phyloP scores from a whole-genome alignment of 306 rosid species.

The Vigna reflexopilosa region DNA sequence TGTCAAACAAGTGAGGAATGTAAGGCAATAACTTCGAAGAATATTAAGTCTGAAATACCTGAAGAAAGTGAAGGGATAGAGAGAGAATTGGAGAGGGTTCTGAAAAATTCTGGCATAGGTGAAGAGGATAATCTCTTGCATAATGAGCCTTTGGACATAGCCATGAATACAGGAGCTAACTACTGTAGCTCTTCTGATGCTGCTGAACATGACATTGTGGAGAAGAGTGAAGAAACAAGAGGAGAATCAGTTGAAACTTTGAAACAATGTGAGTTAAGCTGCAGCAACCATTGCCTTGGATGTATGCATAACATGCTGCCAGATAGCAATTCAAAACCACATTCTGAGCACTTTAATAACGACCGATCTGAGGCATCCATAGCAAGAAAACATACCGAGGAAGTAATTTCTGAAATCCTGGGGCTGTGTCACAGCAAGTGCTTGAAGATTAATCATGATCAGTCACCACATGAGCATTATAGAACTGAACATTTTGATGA shows the following conservation, averaged over 20 bases:
- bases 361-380: conserved; percentile 20
- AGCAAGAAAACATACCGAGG: conserved; percentile 41
- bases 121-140: conserved; percentile 1
- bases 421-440: conserved; percentile 33
- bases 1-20: conserved; percentile 28
- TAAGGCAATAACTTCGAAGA: conserved; percentile 25
- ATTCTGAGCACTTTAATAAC: conserved; percentile 14
- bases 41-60: conserved; percentile 28
- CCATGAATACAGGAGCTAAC: conserved; percentile 1
- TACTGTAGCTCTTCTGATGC: conserved; percentile 30
- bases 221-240: conserved; percentile 43
- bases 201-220: conserved; percentile 33
- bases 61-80: conserved; percentile 11
- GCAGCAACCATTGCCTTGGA: conserved; percentile 27
- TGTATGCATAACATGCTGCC: conserved; percentile 40
- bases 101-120: conserved; percentile 11
- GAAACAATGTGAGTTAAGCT: conserved; percentile 27
- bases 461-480: conserved; percentile 36
- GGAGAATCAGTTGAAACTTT: conserved; percentile 36
- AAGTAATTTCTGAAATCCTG: conserved; percentile 40
- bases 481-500: conserved; percentile 25
- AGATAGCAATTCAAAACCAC: conserved; percentile 29
- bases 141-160: conserved; percentile 5
- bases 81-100: conserved; percentile 18
- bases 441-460: conserved; percentile 10